Conservation (phyloP, 768 basidiomycete species). For the Tremella yokohamensis region DNA sequence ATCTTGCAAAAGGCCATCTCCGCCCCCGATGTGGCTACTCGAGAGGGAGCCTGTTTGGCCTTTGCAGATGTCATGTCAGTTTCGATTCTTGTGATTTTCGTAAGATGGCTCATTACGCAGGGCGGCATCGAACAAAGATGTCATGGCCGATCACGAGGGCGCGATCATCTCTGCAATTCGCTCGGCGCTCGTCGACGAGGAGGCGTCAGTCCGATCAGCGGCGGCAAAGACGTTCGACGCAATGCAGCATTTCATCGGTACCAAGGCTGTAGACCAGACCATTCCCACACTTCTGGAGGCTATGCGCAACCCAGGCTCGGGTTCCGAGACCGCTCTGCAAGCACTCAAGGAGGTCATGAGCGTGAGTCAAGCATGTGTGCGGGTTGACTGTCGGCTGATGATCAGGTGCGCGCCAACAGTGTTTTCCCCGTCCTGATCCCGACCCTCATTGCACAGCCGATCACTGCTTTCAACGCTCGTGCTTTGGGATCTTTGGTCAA, state of each 20-base stretch:
- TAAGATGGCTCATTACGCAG: conserved; percentile 53
- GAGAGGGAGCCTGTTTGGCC: conserved; percentile 82
- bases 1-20: conserved; percentile 64
- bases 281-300: conserved; percentile 93
- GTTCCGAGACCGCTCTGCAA: conserved; percentile 91
- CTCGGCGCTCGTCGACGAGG: conserved; percentile 78
- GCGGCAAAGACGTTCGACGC: conserved; percentile 86
- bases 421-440: conserved; percentile 98
- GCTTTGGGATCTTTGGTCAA: conserved; percentile 86
- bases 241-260: conserved; percentile 85
- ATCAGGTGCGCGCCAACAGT: conserved; percentile 80
- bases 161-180: conserved; percentile 83
- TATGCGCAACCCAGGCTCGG: conserved; percentile 83
- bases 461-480: conserved; percentile 90
- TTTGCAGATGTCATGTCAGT: conserved; percentile 81
- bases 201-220: conserved; percentile 76
- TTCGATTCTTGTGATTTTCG: not conserved
- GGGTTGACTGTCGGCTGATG: not conserved
- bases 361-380: conserved; percentile 56
- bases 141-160: conserved; percentile 82
- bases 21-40: conserved; percentile 57
- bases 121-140: conserved; percentile 74
- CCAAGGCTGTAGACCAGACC: conserved; percentile 89
- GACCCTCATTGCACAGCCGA: conserved; percentile 80
- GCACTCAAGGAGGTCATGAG: conserved; percentile 92